A percentile compares a stretch with the other conserved stretches of the same genome.
Evolutionary conservation across 2,329 filamentous ascomycete genomes (phyloP).

Genomic region (Pestalotiopsis fici): DNA sequence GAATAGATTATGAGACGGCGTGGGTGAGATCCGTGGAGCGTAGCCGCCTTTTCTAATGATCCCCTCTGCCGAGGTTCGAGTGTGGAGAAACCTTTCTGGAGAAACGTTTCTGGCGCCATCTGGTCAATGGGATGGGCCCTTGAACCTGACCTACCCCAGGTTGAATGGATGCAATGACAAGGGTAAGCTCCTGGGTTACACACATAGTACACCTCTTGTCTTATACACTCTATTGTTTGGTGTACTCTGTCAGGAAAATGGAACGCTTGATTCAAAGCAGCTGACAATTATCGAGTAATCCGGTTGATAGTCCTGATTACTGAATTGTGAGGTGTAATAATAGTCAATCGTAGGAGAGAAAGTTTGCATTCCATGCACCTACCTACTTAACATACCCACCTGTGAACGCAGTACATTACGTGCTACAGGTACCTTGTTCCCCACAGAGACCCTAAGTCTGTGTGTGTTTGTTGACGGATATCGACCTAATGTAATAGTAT

Average conservation of each 20-base stretch:
- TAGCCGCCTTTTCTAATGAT: slow-evolving; percentile 7
- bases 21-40: slow-evolving; percentile 1
- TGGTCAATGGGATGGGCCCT: neutral
- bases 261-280: neutral
- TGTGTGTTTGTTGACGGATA: no score
- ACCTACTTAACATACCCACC: no score
- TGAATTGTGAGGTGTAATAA: no score
- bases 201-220: neutral
- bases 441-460: no score
- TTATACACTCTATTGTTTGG: neutral
- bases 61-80: slow-evolving; percentile 14
- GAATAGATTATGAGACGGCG: neutral
- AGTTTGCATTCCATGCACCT: no score
- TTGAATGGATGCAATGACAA: neutral
- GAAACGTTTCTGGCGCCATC: neutral
- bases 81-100: no score
- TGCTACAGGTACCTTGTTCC: no score
- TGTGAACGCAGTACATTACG: no score
- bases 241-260: neutral
- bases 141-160: neutral
- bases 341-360: no score
- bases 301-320: no score
- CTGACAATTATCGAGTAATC: neutral
- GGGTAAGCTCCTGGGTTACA: neutral
- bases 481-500: no score